phyloP scores from a whole-genome alignment of 495 filamentous ascomycete genomes.

The Pyronema omphalodes region DNA sequence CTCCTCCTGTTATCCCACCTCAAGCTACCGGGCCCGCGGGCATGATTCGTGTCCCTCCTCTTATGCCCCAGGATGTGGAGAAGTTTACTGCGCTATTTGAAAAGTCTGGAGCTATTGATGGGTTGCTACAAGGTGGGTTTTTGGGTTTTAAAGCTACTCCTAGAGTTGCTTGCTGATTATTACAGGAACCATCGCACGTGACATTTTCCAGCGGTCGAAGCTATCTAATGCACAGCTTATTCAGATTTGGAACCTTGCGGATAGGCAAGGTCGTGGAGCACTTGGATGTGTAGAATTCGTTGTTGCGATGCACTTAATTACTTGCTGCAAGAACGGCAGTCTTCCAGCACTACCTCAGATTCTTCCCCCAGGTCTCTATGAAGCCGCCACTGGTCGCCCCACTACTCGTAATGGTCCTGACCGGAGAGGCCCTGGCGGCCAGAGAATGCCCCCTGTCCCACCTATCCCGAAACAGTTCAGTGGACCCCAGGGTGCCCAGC shows the following conservation, averaged over 20 bases:
- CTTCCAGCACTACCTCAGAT: slow-evolving; percentile 62
- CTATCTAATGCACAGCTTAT: slow-evolving; percentile 80
- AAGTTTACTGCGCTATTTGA: slow-evolving; percentile 80
- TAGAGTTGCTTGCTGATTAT: background rate
- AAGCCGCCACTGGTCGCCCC: slow-evolving; percentile 64
- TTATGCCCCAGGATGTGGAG: slow-evolving; percentile 71
- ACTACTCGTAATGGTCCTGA: slow-evolving; percentile 29
- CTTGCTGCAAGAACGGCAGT: slow-evolving; percentile 67
- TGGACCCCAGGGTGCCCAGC: slow-evolving; percentile 28
- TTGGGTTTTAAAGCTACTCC: background rate
- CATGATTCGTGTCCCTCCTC: slow-evolving; percentile 64
- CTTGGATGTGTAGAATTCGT: slow-evolving; percentile 87
- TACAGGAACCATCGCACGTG: slow-evolving; percentile 60
- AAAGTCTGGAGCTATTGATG: slow-evolving; percentile 59
- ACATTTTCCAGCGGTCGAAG: slow-evolving; percentile 82
- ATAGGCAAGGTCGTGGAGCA: slow-evolving; percentile 76
- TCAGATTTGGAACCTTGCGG: slow-evolving; percentile 84
- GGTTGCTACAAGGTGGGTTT: slow-evolving; percentile 55
- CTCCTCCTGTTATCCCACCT: slow-evolving; percentile 23
- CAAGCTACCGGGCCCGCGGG: slow-evolving; percentile 49
- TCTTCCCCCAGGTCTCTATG: slow-evolving; percentile 72
- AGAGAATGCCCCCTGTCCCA: slow-evolving; percentile 22
- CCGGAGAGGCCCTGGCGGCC: slow-evolving; percentile 15
- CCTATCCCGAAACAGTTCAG: slow-evolving; percentile 57
- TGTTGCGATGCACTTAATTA: slow-evolving; percentile 93